Base-by-base conservation (phyloP, 352 stramenopile species). In the Aphanomyces stellatus region DNA sequence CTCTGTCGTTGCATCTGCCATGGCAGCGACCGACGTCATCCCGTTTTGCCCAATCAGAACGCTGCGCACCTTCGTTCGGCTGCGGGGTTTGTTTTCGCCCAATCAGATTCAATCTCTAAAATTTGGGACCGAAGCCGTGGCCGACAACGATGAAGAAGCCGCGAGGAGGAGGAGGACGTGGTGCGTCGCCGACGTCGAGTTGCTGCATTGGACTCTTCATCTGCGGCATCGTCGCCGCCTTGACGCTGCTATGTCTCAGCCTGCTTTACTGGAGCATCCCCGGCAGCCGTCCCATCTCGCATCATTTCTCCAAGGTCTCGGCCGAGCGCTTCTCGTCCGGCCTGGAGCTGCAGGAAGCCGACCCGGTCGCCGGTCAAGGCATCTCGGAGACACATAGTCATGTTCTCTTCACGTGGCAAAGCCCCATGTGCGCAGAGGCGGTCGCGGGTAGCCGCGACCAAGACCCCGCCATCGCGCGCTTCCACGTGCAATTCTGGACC, bases 251-350 rank as follows among this genome's bases (percentile, higher is more conserved):
- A n/a, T 15, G 25, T n/a, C 33, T 67, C 22, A 33, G 13, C n/a
- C 37, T 67, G 7, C 24, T 67, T 13, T 67, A 67, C 46, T 67
- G 60, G 60, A 59, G 37, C n/a, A 60, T 67, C 24, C 60, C 60
- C 22, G 19, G 41, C 19, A 31, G 48, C 10, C 41, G 24, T 4
- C 37, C 60, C 6, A 49, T 31, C 10, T 25, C 42, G 11, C 60
- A 67, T 31, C 13, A 56, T 33, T 57, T 67, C 25, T 22, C 30
- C 31, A 67, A 67, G 49, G 24, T 67, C 17, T 4, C 43, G 10
- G 60, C 60, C 7, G 46, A 67, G 19, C 60, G 60, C 28, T 67
- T 67, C 34, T 24, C 60, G 13, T 60, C 60, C 13, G 11, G 24
- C 8, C 40, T 19, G 19, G 60, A 59, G 2, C 28, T 59, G 33